A percentile compares a stretch with the other conserved stretches of the same genome.
Evolutionary conservation across 208 protist species (phyloP).

Genomic region (Acanthamoeba healyi): DNA sequence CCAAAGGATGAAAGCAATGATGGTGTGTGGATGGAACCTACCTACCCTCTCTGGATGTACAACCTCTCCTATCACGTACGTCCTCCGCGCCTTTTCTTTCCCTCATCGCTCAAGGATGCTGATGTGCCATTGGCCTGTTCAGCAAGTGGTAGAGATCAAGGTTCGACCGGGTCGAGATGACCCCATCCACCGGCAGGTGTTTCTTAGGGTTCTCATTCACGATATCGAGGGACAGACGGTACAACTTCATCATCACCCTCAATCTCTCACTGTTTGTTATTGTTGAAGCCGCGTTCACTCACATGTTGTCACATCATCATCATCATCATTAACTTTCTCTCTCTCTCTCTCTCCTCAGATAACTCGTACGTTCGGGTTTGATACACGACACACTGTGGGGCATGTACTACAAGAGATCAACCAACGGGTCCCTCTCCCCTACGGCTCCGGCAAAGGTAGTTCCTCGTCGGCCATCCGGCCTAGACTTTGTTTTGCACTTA

Average conservation of each 20-base stretch:
- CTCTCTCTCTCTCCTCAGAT: too few species aligned
- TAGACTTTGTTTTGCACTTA: not conserved
- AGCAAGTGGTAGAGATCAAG: conserved; percentile 24
- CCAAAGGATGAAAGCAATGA: conserved; percentile 7
- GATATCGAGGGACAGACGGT: not conserved
- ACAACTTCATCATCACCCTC: not conserved
- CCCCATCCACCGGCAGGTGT: not conserved
- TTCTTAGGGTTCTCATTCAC: not conserved
- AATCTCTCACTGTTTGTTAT: too few species aligned
- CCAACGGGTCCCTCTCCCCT: not conserved
- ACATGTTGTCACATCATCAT: too few species aligned
- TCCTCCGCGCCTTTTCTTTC: not conserved
- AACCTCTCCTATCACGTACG: not conserved
- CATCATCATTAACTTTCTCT: too few species aligned
- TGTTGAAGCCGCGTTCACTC: not conserved
- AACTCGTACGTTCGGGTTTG: not conserved
- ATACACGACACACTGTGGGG: not conserved
- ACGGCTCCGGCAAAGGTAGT: not conserved
- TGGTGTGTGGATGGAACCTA: conserved; percentile 31
- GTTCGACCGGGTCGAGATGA: not conserved
- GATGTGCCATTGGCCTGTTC: too few species aligned
- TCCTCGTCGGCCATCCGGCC: too few species aligned
- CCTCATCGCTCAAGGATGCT: not conserved
- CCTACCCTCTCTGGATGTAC: not conserved
- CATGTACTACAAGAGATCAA: conserved; percentile 39